phyloP scores from a whole-genome alignment of 73 alveolate genomes.

The Breviolum minutum region DNA sequence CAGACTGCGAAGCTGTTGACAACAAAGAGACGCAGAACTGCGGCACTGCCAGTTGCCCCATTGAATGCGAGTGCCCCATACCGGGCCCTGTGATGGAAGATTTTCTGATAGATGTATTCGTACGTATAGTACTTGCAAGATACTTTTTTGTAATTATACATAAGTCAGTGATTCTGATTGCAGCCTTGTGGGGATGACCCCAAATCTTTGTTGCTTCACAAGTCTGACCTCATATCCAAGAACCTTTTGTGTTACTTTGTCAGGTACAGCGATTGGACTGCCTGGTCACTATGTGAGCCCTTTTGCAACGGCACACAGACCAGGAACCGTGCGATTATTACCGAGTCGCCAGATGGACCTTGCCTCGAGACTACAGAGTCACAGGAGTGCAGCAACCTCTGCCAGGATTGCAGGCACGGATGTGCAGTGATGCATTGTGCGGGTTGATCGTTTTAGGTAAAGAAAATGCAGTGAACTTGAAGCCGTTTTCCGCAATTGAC shows the following conservation, averaged over 20 bases:
- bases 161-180: neutral
- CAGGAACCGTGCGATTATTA: slow-evolving; percentile 7
- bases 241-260: too few relatives aligned
- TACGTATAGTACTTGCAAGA: too few relatives aligned
- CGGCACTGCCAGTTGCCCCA: slow-evolving; percentile 52
- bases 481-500: neutral
- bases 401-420: slow-evolving; percentile 49
- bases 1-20: neutral
- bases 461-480: neutral
- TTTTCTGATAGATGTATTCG: too few relatives aligned
- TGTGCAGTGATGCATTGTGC: neutral
- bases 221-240: too few relatives aligned
- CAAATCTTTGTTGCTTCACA: too few relatives aligned
- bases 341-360: slow-evolving; percentile 28
- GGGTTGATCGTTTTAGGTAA: neutral
- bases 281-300: slow-evolving; percentile 72
- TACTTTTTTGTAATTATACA: neutral
- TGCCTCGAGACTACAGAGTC: slow-evolving; percentile 58
- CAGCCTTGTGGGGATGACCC: too few relatives aligned
- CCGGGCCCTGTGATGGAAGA: too few relatives aligned
- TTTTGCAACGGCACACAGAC: slow-evolving; percentile 61
- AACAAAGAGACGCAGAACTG: slow-evolving; percentile 4
- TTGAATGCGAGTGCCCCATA: slow-evolving; percentile 25
- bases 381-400: slow-evolving; percentile 45
- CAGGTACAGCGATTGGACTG: slow-evolving; percentile 49